phyloP scores from a whole-genome alignment of 768 basidiomycete genomes.

The Leccinum imitatum region DNA sequence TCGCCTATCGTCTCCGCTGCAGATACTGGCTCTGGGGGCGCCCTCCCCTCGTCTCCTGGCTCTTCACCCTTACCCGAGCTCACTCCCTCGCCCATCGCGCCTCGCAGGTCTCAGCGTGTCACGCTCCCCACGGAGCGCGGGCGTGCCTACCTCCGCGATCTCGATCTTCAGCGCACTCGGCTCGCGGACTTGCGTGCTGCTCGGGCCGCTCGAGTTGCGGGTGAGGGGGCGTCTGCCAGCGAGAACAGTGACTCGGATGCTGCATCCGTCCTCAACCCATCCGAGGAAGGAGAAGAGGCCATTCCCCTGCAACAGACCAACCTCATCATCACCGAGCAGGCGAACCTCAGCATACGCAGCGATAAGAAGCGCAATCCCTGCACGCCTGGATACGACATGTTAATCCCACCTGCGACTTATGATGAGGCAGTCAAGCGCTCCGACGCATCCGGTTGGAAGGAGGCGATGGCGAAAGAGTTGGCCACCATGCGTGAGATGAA shows the following conservation, averaged over 20 bases:
- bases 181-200: neutral
- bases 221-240: neutral
- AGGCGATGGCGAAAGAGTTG: constrained; percentile 5
- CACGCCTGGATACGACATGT: neutral
- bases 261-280: too few relatives aligned
- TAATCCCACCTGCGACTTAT: neutral
- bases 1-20: too few relatives aligned
- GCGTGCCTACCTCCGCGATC: too few relatives aligned
- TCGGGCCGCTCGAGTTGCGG: neutral
- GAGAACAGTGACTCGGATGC: too few relatives aligned
- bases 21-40: too few relatives aligned
- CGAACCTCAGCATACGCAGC: neutral
- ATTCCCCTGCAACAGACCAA: neutral
- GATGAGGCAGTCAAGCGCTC: neutral
- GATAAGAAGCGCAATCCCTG: neutral
- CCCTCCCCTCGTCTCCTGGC: too few relatives aligned
- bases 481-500: constrained; percentile 6
- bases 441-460: neutral
- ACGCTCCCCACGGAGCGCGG: too few relatives aligned
- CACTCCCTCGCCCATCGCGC: neutral
- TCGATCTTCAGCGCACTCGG: too few relatives aligned
- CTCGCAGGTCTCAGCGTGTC: neutral
- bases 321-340: neutral
- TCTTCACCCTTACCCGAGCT: neutral
- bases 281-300: neutral